These are phyloP conservation scores for Tremella fuciformis DNA, from an alignment of 768 basidiomycete species.

Conservation along the genomic window DNA sequence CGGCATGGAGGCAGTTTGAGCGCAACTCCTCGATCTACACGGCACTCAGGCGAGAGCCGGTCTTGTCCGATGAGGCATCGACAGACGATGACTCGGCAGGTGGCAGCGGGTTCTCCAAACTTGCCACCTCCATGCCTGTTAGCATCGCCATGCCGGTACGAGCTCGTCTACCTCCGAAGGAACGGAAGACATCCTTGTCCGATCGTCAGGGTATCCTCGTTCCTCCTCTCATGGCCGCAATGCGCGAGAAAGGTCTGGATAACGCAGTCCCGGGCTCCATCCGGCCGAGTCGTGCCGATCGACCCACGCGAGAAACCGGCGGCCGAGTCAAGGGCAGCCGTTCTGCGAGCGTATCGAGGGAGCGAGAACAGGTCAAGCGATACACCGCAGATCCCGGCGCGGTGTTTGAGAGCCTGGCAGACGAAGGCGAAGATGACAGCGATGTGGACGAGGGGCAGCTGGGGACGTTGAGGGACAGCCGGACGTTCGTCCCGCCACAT, in stretches of 20 bases:
- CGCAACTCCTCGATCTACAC: constrained; percentile 27
- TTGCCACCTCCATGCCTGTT: constrained; percentile 47
- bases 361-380: constrained; percentile 29
- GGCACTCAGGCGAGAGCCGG: neutral
- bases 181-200: constrained; percentile 45
- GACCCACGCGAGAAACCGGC: neutral
- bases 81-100: no score
- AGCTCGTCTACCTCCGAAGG: constrained; percentile 21
- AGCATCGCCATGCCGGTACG: constrained; percentile 34
- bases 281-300: neutral
- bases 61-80: no score
- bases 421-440: constrained; percentile 27
- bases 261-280: constrained; percentile 15
- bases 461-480: constrained; percentile 36
- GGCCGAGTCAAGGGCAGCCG: constrained; percentile 13
- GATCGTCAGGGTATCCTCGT: constrained; percentile 44
- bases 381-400: constrained; percentile 48
- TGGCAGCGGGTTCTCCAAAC: constrained; percentile 19
- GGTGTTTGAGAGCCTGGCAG: constrained; percentile 39
- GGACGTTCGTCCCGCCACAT: constrained; percentile 48
- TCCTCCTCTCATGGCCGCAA: constrained; percentile 42
- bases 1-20: constrained; percentile 39
- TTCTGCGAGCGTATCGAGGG: constrained; percentile 30
- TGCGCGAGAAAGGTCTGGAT: constrained; percentile 32
- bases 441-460: constrained; percentile 27